phyloP scores from a whole-genome alignment of 257 asterid genomes.

The Avicennia marina region DNA sequence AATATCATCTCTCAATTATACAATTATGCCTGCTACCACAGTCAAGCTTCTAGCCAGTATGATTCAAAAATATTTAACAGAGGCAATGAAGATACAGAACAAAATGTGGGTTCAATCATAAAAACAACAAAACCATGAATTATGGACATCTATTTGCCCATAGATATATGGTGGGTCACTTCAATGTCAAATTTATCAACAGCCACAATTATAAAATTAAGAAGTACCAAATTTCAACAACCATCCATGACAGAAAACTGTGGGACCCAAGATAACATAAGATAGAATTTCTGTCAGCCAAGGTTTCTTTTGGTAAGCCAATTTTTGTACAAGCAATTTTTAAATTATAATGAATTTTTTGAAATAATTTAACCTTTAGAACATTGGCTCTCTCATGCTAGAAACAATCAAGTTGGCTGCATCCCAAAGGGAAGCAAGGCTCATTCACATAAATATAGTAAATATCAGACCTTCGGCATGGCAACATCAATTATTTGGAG shows the following conservation, averaged over 20 bases:
- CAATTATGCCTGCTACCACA: not conserved
- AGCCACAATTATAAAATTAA: not conserved
- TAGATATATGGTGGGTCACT: not conserved
- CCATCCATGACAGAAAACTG: not conserved
- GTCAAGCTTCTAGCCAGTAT: no score
- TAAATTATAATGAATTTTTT: no score
- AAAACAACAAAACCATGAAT: not conserved
- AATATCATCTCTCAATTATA: not conserved
- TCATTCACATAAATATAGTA: not conserved
- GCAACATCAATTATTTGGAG: conserved; percentile 1
- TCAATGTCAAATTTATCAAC: not conserved
- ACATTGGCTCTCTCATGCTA: not conserved
- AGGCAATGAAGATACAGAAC: no score
- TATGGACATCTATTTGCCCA: not conserved
- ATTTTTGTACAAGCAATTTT: not conserved
- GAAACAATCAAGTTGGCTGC: conserved; percentile 1
- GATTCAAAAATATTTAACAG: no score
- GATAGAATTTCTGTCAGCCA: not conserved
- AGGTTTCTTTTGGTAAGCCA: not conserved
- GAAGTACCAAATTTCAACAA: not conserved
- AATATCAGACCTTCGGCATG: not conserved
- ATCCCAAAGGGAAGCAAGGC: not conserved
- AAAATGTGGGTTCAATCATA: not conserved
- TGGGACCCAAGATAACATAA: not conserved
- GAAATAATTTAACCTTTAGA: not conserved